phyloP scores from a whole-genome alignment of 345 rosid species.

The Hypericum perforatum region DNA sequence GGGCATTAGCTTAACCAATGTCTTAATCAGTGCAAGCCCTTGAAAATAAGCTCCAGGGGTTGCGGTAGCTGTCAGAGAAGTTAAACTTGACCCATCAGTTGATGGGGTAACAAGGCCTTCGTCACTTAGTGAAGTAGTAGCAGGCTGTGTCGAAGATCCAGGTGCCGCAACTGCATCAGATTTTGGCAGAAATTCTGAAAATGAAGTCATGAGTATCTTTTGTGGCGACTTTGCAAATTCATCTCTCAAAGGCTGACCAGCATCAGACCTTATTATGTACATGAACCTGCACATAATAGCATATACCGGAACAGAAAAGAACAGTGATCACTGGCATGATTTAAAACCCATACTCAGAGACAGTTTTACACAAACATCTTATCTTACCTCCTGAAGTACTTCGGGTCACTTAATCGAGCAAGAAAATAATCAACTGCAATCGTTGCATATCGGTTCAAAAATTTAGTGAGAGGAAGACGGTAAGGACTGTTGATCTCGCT shows the following conservation, averaged over 20 bases:
- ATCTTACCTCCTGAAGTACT: slow-evolving; percentile 86
- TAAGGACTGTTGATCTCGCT: slow-evolving; percentile 98
- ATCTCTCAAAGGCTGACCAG: slow-evolving; percentile 90
- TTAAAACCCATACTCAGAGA: neutral
- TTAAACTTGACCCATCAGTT: slow-evolving; percentile 43
- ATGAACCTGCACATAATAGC: slow-evolving; percentile 56
- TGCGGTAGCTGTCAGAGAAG: slow-evolving; percentile 31
- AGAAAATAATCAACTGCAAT: slow-evolving; percentile 97
- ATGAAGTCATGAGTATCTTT: slow-evolving; percentile 80
- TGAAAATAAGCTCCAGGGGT: slow-evolving; percentile 81
- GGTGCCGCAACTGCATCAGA: slow-evolving; percentile 41
- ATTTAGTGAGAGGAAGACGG: slow-evolving; percentile 90
- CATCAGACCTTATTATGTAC: slow-evolving; percentile 89
- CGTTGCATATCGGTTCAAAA: slow-evolving; percentile 80
- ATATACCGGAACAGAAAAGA: neutral
- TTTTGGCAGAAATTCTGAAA: slow-evolving; percentile 71
- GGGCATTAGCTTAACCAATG: slow-evolving; percentile 80
- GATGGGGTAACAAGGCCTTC: slow-evolving; percentile 46
- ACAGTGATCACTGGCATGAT: slow-evolving; percentile 3
- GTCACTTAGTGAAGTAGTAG: slow-evolving; percentile 50
- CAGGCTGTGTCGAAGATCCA: slow-evolving; percentile 49
- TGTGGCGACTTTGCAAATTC: slow-evolving; percentile 89
- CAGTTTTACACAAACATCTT: slow-evolving; percentile 12
- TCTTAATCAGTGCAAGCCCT: slow-evolving; percentile 86
- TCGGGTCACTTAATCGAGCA: slow-evolving; percentile 76